A percentile compares a stretch with the other conserved stretches of the same genome.
Evolutionary conservation across 1,284 basidiomycete species (phyloP).

Genomic region (Moesziomyces sp.): DNA sequence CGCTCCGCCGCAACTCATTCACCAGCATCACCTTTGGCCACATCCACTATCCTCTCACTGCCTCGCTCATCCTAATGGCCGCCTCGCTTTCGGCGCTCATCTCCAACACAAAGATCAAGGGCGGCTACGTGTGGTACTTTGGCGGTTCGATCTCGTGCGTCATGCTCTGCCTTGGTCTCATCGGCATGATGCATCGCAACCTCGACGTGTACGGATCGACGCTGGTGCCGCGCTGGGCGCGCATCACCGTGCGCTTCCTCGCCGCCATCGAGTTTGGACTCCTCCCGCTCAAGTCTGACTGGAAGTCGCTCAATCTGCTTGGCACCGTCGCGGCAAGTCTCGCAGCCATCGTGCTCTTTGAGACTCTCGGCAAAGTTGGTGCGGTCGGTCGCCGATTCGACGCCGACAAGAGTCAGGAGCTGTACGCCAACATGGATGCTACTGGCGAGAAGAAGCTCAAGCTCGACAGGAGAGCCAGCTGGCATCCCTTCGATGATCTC

Average conservation of each 20-base stretch:
- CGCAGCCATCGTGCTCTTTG: slow-evolving; percentile 50
- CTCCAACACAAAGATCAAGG: slow-evolving; percentile 21
- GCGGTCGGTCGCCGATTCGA: slow-evolving; percentile 57
- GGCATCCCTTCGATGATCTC: slow-evolving; percentile 65
- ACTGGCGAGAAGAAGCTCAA: slow-evolving; percentile 24
- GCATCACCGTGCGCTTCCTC: slow-evolving; percentile 51
- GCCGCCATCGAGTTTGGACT: slow-evolving; percentile 43
- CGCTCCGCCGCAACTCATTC: slow-evolving; percentile 61
- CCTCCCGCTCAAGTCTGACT: slow-evolving; percentile 53
- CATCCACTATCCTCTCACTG: slow-evolving; percentile 65
- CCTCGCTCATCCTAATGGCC: slow-evolving; percentile 57
- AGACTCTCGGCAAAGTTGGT: slow-evolving; percentile 64
- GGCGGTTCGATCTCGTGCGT: slow-evolving; percentile 44
- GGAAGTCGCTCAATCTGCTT: slow-evolving; percentile 50
- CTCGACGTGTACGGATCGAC: slow-evolving; percentile 54
- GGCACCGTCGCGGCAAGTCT: slow-evolving; percentile 47
- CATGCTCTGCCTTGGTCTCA: slow-evolving; percentile 50
- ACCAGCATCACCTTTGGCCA: slow-evolving; percentile 61
- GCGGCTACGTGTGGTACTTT: slow-evolving; percentile 60
- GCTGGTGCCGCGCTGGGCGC: slow-evolving; percentile 48
- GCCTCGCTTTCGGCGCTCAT: slow-evolving; percentile 48
- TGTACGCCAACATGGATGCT: slow-evolving; percentile 32
- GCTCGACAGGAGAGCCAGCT: slow-evolving; percentile 40
- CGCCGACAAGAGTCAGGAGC: slow-evolving; percentile 35
- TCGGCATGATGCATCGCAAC: slow-evolving; percentile 59